Conservation (phyloP, 305 asterid genomes). For the Fraxinus ornus region DNA sequence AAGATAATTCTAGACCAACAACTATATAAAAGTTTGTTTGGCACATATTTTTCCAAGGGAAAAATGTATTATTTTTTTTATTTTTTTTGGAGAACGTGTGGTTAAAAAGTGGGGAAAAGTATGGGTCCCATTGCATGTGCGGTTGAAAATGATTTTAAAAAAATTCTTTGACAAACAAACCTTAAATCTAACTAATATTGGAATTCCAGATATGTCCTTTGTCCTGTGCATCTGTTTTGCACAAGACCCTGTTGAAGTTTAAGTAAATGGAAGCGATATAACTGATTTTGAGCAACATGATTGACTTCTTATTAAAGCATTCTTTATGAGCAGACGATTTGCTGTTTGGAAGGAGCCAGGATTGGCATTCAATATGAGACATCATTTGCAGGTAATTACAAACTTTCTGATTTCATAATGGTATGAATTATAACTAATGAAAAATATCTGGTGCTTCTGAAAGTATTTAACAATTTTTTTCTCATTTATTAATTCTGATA, state of each 20-base stretch:
- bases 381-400: conserved; percentile 77
- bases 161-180: not conserved
- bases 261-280: not conserved
- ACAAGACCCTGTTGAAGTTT: not conserved
- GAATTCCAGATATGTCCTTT: not conserved
- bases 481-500: not conserved
- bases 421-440: not conserved
- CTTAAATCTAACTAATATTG: not conserved
- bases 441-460: not conserved
- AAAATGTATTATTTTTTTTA: not conserved
- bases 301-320: conserved; percentile 19
- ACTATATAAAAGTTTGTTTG: not conserved
- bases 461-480: not conserved
- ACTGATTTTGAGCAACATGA: not conserved
- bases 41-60: not conserved
- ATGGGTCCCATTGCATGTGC: not conserved
- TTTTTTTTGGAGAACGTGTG: not conserved
- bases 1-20: not conserved
- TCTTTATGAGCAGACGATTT: conserved; percentile 63
- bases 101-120: not conserved
- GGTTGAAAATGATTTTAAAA: not conserved
- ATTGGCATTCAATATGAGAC: conserved; percentile 93
- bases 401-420: not conserved
- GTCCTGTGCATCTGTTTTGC: not conserved
- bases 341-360: conserved; percentile 94